Evolutionary conservation across 257 asterid genomes (phyloP).

Genomic region (Euphrasia confusa): DNA sequence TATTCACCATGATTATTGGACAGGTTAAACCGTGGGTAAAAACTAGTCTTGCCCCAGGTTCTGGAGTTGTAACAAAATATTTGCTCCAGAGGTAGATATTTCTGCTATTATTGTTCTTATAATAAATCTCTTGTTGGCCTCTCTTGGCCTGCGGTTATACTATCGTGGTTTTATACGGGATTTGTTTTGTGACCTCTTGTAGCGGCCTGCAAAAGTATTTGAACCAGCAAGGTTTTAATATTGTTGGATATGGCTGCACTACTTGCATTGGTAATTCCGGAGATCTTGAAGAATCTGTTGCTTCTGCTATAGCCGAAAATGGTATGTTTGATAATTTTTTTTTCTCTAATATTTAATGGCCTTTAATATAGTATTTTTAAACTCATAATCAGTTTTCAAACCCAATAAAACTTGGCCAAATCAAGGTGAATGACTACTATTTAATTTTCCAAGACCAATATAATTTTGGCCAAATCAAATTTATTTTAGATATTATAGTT

Average conservation of each 20-base stretch:
- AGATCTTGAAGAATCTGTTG: conserved; percentile 84
- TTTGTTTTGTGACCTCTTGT: conserved; percentile 23
- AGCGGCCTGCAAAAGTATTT: conserved; percentile 82
- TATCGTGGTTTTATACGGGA: not conserved
- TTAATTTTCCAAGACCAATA: no score
- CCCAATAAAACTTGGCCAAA: no score
- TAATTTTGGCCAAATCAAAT: no score
- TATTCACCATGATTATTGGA: conserved; percentile 4
- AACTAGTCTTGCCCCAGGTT: conserved; percentile 96
- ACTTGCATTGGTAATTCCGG: conserved; percentile 98
- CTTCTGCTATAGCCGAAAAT: conserved; percentile 65
- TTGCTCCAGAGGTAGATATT: conserved; percentile 60
- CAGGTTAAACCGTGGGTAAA: conserved; percentile 97
- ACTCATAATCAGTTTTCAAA: no score
- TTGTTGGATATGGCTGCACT: conserved; percentile 96
- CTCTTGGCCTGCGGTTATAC: not conserved
- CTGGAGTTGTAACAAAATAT: conserved; percentile 89
- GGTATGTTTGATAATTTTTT: conserved; percentile 36
- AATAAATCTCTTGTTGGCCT: not conserved
- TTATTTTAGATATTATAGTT: no score
- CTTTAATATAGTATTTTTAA: no score
- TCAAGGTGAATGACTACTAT: no score
- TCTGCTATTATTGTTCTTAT: not conserved
- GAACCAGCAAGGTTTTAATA: conserved; percentile 80
- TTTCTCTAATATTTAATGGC: no score